A percentile compares a stretch with the other conserved stretches of the same genome.
phyloP scores from a whole-genome alignment of 768 basidiomycete genomes.

The Steccherinum ochraceum region DNA sequence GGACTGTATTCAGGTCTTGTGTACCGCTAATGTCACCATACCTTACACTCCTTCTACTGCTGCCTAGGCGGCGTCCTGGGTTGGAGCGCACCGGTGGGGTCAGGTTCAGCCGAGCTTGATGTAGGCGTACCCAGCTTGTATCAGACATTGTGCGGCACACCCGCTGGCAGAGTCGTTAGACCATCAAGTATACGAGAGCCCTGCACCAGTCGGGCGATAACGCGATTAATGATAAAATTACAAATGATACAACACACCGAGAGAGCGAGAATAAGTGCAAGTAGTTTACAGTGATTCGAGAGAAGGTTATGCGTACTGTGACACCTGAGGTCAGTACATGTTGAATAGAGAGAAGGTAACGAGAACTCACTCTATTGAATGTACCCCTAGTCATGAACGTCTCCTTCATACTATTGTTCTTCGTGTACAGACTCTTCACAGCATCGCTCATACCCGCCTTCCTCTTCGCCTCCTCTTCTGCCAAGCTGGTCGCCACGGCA shows the following conservation, averaged over 20 bases:
- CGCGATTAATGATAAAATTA: not conserved
- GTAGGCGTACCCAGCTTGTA: too few species aligned
- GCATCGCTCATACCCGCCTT: constrained; percentile 82
- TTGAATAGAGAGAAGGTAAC: not conserved
- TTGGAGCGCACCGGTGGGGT: too few species aligned
- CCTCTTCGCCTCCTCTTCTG: constrained; percentile 76
- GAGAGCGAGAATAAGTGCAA: not conserved
- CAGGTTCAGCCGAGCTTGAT: too few species aligned
- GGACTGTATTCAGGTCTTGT: constrained; percentile 11
- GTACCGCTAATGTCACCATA: constrained; percentile 10
- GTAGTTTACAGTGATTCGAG: not conserved
- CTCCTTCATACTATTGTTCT: constrained; percentile 46
- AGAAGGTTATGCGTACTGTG: too few species aligned
- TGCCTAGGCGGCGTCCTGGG: not conserved
- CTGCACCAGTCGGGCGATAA: too few species aligned
- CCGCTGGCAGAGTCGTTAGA: too few species aligned
- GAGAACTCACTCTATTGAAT: constrained; percentile 73
- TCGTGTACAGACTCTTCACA: constrained; percentile 73
- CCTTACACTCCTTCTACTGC: constrained; percentile 5
- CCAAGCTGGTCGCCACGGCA: constrained; percentile 66
- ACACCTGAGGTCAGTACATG: not conserved
- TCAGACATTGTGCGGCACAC: too few species aligned
- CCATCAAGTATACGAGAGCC: too few species aligned
- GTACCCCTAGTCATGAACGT: constrained; percentile 92
- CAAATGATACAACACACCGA: not conserved